phyloP scores from a whole-genome alignment of 1,139 yeast genomes.

The Diutina pseudorugosa region DNA sequence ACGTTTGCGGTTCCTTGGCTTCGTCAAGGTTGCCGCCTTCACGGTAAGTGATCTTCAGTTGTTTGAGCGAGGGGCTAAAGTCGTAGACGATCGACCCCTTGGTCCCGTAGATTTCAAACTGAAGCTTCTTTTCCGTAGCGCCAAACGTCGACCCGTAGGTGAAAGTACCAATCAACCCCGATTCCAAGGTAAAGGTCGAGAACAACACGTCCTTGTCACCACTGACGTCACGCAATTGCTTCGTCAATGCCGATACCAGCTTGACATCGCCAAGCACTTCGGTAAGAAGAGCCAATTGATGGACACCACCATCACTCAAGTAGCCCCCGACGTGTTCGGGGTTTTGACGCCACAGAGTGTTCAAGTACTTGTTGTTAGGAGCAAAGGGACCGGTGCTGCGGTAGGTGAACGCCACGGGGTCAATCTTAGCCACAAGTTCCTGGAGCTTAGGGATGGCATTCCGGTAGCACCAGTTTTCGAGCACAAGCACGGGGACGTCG shows the following conservation, averaged over 20 bases:
- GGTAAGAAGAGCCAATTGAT: constrained; percentile 77
- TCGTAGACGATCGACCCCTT: constrained; percentile 63
- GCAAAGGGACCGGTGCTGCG: constrained; percentile 75
- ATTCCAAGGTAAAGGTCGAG: constrained; percentile 49
- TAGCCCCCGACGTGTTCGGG: constrained; percentile 91
- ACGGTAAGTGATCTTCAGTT: constrained; percentile 37
- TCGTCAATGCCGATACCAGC: constrained; percentile 58
- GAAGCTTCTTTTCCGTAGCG: constrained; percentile 57
- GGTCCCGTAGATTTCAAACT: constrained; percentile 61
- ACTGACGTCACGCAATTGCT: constrained; percentile 60
- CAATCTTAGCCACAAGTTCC: constrained; percentile 31
- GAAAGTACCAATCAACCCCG: constrained; percentile 73
- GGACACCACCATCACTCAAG: constrained; percentile 91
- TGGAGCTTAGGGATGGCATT: constrained; percentile 26
- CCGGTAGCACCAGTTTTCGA: constrained; percentile 78
- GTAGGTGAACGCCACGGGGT: constrained; percentile 65
- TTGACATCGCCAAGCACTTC: constrained; percentile 69
- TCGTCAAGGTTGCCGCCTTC: constrained; percentile 30
- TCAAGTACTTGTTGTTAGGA: constrained; percentile 48
- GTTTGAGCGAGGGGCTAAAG: constrained; percentile 38
- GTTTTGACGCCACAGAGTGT: constrained; percentile 72
- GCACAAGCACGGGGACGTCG: constrained; percentile 56
- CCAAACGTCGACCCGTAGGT: constrained; percentile 90
- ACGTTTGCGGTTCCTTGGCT: constrained; percentile 32
- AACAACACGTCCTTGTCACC: constrained; percentile 76